These are phyloP conservation scores for Ceratocystis albifundus DNA, from an alignment of 2,329 filamentous ascomycete genomes.

Conservation along the genomic window DNA sequence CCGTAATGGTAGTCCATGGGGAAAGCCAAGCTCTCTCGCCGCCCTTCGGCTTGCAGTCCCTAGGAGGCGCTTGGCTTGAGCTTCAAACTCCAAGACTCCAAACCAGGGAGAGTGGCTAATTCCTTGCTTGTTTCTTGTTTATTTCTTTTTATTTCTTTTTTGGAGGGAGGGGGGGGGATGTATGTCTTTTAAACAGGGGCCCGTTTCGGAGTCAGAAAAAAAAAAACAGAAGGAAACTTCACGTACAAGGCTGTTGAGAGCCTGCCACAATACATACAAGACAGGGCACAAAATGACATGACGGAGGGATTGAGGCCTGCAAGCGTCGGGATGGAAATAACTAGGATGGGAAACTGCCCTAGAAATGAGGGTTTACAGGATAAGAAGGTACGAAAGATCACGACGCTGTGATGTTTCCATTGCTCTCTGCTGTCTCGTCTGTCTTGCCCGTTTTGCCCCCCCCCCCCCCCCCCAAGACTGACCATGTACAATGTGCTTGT, in stretches of 20 bases:
- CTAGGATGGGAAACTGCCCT: neutral
- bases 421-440: neutral
- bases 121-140: neutral
- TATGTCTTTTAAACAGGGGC: neutral
- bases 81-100: neutral
- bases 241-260: neutral
- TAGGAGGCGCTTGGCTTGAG: neutral
- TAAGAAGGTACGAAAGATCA: neutral
- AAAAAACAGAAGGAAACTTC: neutral
- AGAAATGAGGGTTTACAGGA: neutral
- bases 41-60: neutral
- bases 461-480: too few relatives aligned
- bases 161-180: too few relatives aligned
- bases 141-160: too few relatives aligned
- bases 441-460: neutral
- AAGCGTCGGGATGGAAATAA: neutral
- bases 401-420: neutral
- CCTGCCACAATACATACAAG: neutral
- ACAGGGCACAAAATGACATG: conserved; percentile 4
- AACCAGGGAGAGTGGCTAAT: neutral
- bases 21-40: neutral
- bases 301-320: conserved; percentile 6
- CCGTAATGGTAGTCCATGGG: neutral
- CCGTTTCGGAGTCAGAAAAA: neutral
- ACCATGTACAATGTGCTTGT: neutral